Evolutionary conservation across 2,329 filamentous ascomycete genomes (phyloP).

Genomic region (Beauveria sp.): DNA sequence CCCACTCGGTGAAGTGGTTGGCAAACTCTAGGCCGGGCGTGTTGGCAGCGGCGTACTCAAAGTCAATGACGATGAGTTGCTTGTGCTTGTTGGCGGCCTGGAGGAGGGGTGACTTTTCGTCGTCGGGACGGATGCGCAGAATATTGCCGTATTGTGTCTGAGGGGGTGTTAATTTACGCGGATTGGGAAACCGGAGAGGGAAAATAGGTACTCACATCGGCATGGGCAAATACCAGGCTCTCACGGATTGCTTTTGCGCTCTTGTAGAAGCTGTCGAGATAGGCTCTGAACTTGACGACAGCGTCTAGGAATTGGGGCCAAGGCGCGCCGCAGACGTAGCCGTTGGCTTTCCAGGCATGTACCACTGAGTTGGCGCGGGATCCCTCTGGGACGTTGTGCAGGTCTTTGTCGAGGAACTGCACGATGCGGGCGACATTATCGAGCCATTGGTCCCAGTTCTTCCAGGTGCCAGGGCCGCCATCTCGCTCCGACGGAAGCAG

Average conservation of each 20-base stretch:
- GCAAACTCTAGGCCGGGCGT: constrained; percentile 82
- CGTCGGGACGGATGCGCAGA: constrained; percentile 59
- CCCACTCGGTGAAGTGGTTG: constrained; percentile 98
- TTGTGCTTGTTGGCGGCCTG: constrained; percentile 91
- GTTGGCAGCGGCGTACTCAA: constrained; percentile 93
- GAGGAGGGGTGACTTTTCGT: constrained; percentile 76
- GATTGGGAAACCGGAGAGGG: not conserved
- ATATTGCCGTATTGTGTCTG: constrained; percentile 99
- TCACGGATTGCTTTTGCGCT: constrained; percentile 59
- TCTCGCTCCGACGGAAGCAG: constrained; percentile 70
- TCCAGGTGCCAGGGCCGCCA: constrained; percentile 75
- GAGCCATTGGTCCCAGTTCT: constrained; percentile 93
- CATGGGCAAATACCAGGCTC: constrained; percentile 88
- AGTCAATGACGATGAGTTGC: constrained; percentile 94
- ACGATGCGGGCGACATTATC: constrained; percentile 55
- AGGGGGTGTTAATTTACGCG: not conserved
- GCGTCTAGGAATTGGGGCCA: constrained; percentile 71
- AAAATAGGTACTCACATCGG: constrained; percentile 59
- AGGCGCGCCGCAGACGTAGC: constrained; percentile 73
- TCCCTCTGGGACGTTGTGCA: constrained; percentile 33
- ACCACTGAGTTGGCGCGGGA: constrained; percentile 20
- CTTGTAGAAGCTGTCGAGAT: constrained; percentile 66
- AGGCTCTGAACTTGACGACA: constrained; percentile 69
- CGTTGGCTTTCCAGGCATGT: constrained; percentile 57
- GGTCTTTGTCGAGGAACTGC: constrained; percentile 49